Base-by-base conservation (phyloP, 2,329 filamentous ascomycete genomes). In the Periconia sp. region DNA sequence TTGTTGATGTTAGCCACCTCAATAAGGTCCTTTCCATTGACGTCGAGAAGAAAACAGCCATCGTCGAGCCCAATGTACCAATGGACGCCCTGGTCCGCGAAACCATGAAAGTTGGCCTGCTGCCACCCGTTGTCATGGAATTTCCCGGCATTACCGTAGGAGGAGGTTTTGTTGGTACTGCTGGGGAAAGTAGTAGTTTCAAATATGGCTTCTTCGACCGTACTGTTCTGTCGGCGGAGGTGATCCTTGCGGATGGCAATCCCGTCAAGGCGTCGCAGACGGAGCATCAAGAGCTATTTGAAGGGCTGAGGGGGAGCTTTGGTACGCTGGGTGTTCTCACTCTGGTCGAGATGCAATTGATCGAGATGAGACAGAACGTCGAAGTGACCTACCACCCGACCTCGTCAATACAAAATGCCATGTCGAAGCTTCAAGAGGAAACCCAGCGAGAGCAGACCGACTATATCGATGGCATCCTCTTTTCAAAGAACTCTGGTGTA, bases 141-240 rank as follows among this genome's bases (percentile, higher is more conserved):
- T 87, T 88, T 38, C 84, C 85, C 0, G 83, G 83, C 0, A 88
- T 88, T 52, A 88, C 85, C 0, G 81, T 80, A 0, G 85, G 85
- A 10, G 85, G 85, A 1, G 84, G 82, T 0, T 88, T 85, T 56
- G 78, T 83, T 0, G 85, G 85, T 2, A 86, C 84, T 0, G 80
- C 82, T 0, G 85, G 84, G 1, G 85, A 88, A 62, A 87, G 83
- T 61, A 83, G 78, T 42, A 85, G 81, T 0, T 88, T 87, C 64
- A 79, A 78, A 13, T 74, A 85, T 55, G 85, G 86, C 0, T 82
- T 85, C 50, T 88, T 88, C 56, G 83, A 88, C 35, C 69, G 78
- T 4, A 87, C 80, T 0, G 73, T 88, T 5, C 77, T 81, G 24
- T 78, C 73, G 46, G 78, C 85, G 4, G 84, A 88, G 60, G 83